These are phyloP conservation scores for Aspergillus phoenicis DNA, from an alignment of 2,329 filamentous ascomycete genomes.

Conservation along the genomic window DNA sequence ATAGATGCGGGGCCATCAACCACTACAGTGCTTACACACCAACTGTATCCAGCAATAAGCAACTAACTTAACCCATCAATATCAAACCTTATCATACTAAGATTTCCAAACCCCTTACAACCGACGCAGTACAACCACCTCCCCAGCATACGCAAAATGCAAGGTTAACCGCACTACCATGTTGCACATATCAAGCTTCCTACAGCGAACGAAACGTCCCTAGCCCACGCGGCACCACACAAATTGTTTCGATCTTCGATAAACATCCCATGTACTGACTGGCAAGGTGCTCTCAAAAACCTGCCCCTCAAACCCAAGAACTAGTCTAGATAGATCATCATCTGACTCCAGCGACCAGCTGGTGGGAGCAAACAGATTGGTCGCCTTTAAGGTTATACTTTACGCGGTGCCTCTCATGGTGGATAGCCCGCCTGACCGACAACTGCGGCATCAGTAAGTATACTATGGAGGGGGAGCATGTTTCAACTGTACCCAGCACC, in stretches of 20 bases:
- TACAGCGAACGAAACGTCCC: neutral
- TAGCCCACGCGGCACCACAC: neutral
- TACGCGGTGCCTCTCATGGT: neutral
- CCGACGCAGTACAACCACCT: no score
- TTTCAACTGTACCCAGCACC: neutral
- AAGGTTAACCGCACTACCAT: neutral
- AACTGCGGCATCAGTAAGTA: neutral
- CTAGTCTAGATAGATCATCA: neutral
- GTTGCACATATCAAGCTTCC: neutral
- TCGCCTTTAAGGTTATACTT: slow-evolving; percentile 1
- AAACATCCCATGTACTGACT: neutral
- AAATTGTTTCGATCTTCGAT: neutral
- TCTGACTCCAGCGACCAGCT: neutral
- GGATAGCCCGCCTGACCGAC: slow-evolving; percentile 9
- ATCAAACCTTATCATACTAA: neutral
- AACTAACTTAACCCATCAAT: neutral
- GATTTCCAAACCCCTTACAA: neutral
- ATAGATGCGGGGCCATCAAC: neutral
- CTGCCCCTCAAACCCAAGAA: neutral
- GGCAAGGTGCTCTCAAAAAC: neutral
- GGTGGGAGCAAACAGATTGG: neutral
- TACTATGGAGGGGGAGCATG: neutral
- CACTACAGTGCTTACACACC: neutral
- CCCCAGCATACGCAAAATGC: neutral
- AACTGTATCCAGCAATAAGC: neutral